Base-by-base conservation (phyloP, 257 asterid species). In the Nicotiana attenuata region DNA sequence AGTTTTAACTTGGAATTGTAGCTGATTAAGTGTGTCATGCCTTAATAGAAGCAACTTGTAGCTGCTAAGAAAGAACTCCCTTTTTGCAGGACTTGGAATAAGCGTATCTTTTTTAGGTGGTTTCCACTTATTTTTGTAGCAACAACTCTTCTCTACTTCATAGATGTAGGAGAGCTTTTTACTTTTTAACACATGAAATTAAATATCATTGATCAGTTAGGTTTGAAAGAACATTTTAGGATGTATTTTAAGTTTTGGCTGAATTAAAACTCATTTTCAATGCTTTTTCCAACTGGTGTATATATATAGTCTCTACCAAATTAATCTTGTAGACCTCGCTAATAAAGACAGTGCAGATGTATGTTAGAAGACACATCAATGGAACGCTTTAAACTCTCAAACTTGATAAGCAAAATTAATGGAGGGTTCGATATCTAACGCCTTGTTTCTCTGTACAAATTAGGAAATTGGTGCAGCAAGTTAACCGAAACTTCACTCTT, bases 401-500 rank as follows among this genome's bases (percentile, higher is more conserved):
- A 71, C 14, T 71, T 45, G 24, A 73, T 22, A 45, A 73, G 61
- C 19, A 64, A 13, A 64, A 41, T 0, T 41, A 41, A 7, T 24
- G 69, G 69, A 64, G 38, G 35, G 38, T 64, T 47, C 26, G 60
- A 73, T 73, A 24, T 73, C 78, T 73, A 73, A 24, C 29, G 29
- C 29, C 29, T 28, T 28, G 29, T 28, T 73, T 47, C 22, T 73
- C 78, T 73, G 61, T 73, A 73, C 79, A 73, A 71, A 38, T 41
- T 41, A 47, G 22, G 17, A 47, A 71, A 45, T 45, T 73, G 60
- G 79, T 73, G 50, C 61, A 73, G 22, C 61, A 13, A 64, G 14
- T 78, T 81, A 31, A 81, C 80, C 73, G 45, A 80, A 64, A 76
- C 80, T 84, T 92, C 93, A 86, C 79, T 94, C 97, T 90, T 96